Percentiles rank a stretch among this genome's conserved stretches.
Conservation (phyloP, 768 basidiomycete species). For the Leccinum boreale region DNA sequence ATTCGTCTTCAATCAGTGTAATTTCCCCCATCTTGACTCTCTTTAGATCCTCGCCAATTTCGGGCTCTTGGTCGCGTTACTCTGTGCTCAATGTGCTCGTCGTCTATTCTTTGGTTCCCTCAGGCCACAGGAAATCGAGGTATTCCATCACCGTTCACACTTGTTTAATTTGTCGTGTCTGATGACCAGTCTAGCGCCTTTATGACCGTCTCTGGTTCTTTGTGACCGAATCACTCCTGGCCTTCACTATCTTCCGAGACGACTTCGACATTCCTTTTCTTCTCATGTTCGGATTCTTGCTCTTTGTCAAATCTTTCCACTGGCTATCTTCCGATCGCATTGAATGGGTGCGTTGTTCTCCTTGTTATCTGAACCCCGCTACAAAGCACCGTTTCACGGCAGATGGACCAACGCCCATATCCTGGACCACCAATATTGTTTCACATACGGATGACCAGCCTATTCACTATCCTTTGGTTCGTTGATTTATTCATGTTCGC, state of each 20-base stretch:
- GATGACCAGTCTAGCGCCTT: conserved; percentile 61
- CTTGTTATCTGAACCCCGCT: background rate
- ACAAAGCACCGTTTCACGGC: conserved; percentile 4
- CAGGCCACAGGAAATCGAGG: conserved; percentile 88
- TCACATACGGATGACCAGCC: conserved; percentile 74
- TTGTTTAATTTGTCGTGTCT: background rate
- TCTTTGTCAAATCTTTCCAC: conserved; percentile 97
- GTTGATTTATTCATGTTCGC: conserved; percentile 76
- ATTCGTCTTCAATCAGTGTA: background rate
- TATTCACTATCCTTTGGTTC: conserved; percentile 73
- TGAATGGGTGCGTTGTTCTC: conserved; percentile 74
- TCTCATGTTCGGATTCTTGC: conserved; percentile 89
- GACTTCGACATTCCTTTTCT: conserved; percentile 92
- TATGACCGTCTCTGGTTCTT: conserved; percentile 98
- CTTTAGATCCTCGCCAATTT: conserved; percentile 88
- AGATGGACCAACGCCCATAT: conserved; percentile 98
- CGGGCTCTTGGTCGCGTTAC: conserved; percentile 69
- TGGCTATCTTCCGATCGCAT: conserved; percentile 95
- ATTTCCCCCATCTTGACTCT: conserved; percentile 1
- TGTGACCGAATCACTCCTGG: conserved; percentile 92
- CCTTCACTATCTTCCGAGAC: conserved; percentile 96
- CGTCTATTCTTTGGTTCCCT: conserved; percentile 89
- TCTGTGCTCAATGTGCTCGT: conserved; percentile 76
- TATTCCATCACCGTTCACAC: conserved; percentile 32
- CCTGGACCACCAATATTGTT: conserved; percentile 81